Conservation (phyloP, 257 asterid genomes). For the Fraxinus cuspidata region DNA sequence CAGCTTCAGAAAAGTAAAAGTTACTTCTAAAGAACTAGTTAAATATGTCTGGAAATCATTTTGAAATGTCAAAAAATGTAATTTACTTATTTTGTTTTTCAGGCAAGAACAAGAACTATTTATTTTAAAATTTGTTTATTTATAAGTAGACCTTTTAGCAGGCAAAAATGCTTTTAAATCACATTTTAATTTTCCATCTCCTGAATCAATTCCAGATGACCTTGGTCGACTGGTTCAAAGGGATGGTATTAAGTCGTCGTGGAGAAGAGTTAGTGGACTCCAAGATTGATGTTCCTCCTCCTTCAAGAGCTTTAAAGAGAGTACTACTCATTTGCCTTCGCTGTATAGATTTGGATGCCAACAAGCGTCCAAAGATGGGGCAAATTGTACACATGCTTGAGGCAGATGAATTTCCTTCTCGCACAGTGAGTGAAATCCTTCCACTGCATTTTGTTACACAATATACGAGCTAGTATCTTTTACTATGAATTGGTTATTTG, state of each 20-base stretch:
- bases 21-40: not conserved
- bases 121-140: not conserved
- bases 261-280: conserved; percentile 88
- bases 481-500: not conserved
- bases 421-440: conserved; percentile 51
- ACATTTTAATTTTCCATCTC: conserved; percentile 9
- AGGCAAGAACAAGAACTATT: not conserved
- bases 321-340: conserved; percentile 80
- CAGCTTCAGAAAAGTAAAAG: not conserved
- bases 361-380: conserved; percentile 98
- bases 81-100: not conserved
- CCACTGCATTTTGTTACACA: not conserved
- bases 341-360: conserved; percentile 83
- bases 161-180: not conserved
- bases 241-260: conserved; percentile 82
- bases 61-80: not conserved
- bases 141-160: not conserved
- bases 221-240: conserved; percentile 96
- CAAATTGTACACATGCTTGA: conserved; percentile 98
- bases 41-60: not conserved
- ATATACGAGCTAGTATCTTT: not conserved
- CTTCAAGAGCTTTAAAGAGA: conserved; percentile 81
- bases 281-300: conserved; percentile 63
- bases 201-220: conserved; percentile 69
- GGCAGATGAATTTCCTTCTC: conserved; percentile 86